Conservation (phyloP, 2,329 filamentous ascomycete species). For the Talaromyces sp. region DNA sequence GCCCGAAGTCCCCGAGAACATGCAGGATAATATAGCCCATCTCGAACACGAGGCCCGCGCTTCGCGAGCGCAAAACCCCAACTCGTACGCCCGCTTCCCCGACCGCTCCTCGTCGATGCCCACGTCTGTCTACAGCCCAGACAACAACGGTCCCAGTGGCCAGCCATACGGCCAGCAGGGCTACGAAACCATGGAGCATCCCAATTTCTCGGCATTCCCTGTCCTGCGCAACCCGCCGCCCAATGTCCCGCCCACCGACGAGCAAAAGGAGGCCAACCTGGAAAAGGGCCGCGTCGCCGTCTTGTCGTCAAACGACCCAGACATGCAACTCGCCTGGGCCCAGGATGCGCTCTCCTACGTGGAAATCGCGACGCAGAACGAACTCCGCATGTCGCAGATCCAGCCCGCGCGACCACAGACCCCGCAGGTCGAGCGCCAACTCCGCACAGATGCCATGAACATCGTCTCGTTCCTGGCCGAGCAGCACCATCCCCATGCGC, state of each 20-base stretch:
- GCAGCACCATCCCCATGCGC: slow-evolving; percentile 86
- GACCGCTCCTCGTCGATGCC: slow-evolving; percentile 30
- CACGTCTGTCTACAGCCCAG: slow-evolving; percentile 11
- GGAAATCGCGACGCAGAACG: slow-evolving; percentile 74
- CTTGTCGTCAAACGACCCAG: slow-evolving; percentile 86
- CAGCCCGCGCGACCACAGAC: slow-evolving; percentile 65
- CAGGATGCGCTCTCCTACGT: slow-evolving; percentile 87
- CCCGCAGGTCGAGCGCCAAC: slow-evolving; percentile 80
- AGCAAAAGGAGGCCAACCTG: slow-evolving; percentile 85
- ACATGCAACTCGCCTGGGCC: slow-evolving; percentile 96
- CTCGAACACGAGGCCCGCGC: slow-evolving; percentile 71
- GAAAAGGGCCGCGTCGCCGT: slow-evolving; percentile 80
- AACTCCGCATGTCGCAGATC: slow-evolving; percentile 58
- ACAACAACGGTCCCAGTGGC: slow-evolving; percentile 18
- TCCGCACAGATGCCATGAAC: slow-evolving; percentile 82
- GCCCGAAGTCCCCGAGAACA: slow-evolving; percentile 93
- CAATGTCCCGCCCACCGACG: slow-evolving; percentile 88
- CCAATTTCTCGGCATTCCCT: slow-evolving; percentile 88
- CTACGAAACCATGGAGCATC: slow-evolving; percentile 50
- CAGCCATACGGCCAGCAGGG: slow-evolving; percentile 46
- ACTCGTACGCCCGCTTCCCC: slow-evolving; percentile 28
- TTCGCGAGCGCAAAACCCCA: slow-evolving; percentile 38
- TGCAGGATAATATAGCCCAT: slow-evolving; percentile 88
- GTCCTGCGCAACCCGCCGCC: slow-evolving; percentile 71
- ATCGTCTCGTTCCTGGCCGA: slow-evolving; percentile 86